phyloP scores from a whole-genome alignment of 768 basidiomycete species.

The Suillus hirtellus region DNA sequence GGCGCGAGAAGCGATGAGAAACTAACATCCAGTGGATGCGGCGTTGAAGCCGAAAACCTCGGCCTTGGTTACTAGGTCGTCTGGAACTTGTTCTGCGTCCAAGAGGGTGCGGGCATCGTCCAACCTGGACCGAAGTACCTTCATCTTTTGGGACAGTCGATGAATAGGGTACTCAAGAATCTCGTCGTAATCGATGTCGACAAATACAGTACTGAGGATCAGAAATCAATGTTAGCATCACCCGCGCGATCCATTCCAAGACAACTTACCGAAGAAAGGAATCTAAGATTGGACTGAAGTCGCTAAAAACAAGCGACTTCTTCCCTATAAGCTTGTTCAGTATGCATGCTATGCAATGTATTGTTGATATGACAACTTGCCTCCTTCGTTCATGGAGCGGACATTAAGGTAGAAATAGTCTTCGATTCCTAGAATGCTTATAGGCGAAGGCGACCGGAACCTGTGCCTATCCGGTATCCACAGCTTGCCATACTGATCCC shows the following conservation, averaged over 20 bases:
- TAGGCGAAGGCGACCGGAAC: neutral
- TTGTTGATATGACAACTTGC: neutral
- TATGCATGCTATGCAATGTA: neutral
- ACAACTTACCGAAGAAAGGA: conserved; percentile 3
- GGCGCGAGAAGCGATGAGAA: neutral
- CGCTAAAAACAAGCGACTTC: neutral
- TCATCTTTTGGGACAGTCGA: conserved; percentile 2
- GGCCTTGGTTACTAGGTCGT: neutral
- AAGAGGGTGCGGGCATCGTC: neutral
- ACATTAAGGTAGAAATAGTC: conserved; percentile 6
- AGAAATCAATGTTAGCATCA: neutral
- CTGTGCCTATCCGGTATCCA: neutral
- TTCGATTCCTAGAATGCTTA: neutral
- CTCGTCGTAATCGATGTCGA: neutral
- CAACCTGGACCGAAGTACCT: neutral
- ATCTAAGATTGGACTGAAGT: neutral
- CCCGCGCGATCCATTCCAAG: neutral
- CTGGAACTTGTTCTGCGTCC: neutral
- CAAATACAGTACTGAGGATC: neutral
- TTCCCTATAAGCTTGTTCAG: neutral
- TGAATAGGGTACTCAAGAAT: neutral
- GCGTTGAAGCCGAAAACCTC: neutral
- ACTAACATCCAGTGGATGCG: neutral
- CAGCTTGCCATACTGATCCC: neutral
- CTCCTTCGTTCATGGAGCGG: neutral